phyloP scores from a whole-genome alignment of 2,329 filamentous ascomycete species.

The Pseudonectria foliicola region DNA sequence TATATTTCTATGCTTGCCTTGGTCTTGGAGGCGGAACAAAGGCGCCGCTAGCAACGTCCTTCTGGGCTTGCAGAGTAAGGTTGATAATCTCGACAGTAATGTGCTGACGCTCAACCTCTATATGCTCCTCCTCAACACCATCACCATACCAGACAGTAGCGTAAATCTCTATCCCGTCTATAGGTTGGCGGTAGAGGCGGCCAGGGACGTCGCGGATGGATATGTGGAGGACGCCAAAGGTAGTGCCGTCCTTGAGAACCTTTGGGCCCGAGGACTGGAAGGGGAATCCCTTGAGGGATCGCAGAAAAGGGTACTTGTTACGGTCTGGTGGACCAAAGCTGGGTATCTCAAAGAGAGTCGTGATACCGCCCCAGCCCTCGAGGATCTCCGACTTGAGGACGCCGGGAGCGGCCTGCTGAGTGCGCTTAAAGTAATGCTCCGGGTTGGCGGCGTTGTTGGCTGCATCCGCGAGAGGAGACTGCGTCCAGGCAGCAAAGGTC shows the following conservation, averaged over 20 bases:
- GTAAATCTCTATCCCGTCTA: constrained; percentile 11
- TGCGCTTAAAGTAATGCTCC: constrained; percentile 23
- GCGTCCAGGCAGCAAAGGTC: constrained; percentile 18
- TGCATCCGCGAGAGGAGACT: constrained; percentile 16
- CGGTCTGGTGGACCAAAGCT: constrained; percentile 20
- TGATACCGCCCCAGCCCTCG: constrained; percentile 26
- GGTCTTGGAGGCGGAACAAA: neutral
- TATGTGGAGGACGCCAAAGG: constrained; percentile 18
- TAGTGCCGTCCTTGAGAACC: constrained; percentile 12
- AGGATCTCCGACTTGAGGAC: constrained; percentile 16
- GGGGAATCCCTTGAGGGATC: constrained; percentile 15
- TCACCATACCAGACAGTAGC: constrained; percentile 17
- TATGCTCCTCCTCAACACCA: constrained; percentile 13
- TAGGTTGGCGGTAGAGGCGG: constrained; percentile 2
- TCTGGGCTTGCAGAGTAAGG: constrained; percentile 9
- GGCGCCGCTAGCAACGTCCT: constrained; percentile 9
- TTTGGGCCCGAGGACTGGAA: constrained; percentile 20
- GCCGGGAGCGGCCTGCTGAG: constrained; percentile 5
- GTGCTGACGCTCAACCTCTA: constrained; percentile 17
- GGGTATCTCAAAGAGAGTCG: constrained; percentile 30
- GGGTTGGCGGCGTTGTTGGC: constrained; percentile 22
- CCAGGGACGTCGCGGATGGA: constrained; percentile 11
- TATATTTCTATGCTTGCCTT: too few relatives aligned
- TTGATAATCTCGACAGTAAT: constrained; percentile 19
- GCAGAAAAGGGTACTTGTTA: constrained; percentile 25